Base-by-base conservation (phyloP, 306 rosid genomes). In the Crataegus laevigata region DNA sequence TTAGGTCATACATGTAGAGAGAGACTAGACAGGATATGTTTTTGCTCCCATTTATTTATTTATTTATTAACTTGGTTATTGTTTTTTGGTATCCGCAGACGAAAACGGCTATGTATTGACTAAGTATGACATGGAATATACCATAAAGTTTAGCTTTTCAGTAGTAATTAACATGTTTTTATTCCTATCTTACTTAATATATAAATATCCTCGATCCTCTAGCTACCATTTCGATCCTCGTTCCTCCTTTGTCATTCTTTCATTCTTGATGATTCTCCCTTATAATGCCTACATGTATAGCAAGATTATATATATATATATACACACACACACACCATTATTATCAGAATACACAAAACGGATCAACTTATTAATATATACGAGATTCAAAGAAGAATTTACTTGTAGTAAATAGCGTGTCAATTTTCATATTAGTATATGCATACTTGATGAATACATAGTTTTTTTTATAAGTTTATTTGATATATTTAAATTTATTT, bases 21-120 rank as follows among this genome's bases (percentile, higher is more conserved):
- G 8, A 47, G 54, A 47, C 21, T 47, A 47, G 11, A 19, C 30
- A 19, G 58, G 36, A 72, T 11, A 22, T 72, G 75, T 71, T 34
- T 50, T 50, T 32, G 42, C 66, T 61, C 18, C 70, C 68, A 25
- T 68, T 80, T 36, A 81, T 79, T 73, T 40, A 29, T 34, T 34
- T n/a, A 72, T 28, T 18, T 29, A 67, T 57, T 4, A 47, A 15
- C 17, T 72, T 58, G 67, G 52, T 47, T 47, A 14, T 1, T 80
- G 81, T 75, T 75, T 81, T 63, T 69, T 43, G 64, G 59, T 77
- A 47, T 74, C 85, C 80, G 82, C 50, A 59, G 62, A 74, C 78
- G 72, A 66, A 19, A 67, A 55, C 29, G 29, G 47, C 50, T 71
- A 21, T 28, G 17, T 15, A 47, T 47, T 47, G 52, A 47, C 21